These are phyloP conservation scores for Physcomitrium patens DNA, from an alignment of 225 moss, liverwort and hornwort genomes.

Conservation along the genomic window DNA sequence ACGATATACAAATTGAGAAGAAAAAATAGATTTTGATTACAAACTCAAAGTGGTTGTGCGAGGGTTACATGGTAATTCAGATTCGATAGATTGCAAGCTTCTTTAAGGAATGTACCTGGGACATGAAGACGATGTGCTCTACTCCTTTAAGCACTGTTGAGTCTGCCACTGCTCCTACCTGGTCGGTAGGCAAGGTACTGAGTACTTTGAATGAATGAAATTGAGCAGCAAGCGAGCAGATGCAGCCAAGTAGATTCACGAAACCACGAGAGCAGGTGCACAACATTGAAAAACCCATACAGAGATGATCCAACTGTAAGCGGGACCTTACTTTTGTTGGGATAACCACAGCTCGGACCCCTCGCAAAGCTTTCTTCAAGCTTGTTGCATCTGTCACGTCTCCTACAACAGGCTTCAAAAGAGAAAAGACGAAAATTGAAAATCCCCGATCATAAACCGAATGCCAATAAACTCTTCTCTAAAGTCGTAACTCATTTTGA, in stretches of 20 bases:
- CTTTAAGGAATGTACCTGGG: slow-evolving; percentile 61
- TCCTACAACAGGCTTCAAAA: slow-evolving; percentile 76
- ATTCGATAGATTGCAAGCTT: background rate
- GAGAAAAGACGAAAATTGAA: background rate
- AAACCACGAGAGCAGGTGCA: slow-evolving; percentile 13
- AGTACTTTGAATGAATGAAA: background rate
- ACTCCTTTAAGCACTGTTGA: slow-evolving; percentile 55
- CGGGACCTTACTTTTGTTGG: slow-evolving; percentile 58
- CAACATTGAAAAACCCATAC: background rate
- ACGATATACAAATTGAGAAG: slow-evolving; percentile 6
- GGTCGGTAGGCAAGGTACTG: slow-evolving; percentile 22
- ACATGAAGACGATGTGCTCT: slow-evolving; percentile 87
- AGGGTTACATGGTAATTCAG: background rate
- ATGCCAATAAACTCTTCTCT: background rate
- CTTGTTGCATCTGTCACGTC: slow-evolving; percentile 67
- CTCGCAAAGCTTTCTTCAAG: slow-evolving; percentile 64
- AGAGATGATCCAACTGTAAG: background rate
- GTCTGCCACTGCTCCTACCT: slow-evolving; percentile 80
- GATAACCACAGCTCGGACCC: slow-evolving; percentile 87
- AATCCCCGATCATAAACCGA: slow-evolving; percentile 15
- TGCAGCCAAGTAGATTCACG: background rate
- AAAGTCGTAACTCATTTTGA: background rate
- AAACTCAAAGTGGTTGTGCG: no score
- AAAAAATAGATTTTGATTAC: background rate
- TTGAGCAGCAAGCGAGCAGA: background rate